These are phyloP conservation scores for Dactylellina sp. DNA, from an alignment of 2,329 filamentous ascomycete genomes.

Conservation along the genomic window DNA sequence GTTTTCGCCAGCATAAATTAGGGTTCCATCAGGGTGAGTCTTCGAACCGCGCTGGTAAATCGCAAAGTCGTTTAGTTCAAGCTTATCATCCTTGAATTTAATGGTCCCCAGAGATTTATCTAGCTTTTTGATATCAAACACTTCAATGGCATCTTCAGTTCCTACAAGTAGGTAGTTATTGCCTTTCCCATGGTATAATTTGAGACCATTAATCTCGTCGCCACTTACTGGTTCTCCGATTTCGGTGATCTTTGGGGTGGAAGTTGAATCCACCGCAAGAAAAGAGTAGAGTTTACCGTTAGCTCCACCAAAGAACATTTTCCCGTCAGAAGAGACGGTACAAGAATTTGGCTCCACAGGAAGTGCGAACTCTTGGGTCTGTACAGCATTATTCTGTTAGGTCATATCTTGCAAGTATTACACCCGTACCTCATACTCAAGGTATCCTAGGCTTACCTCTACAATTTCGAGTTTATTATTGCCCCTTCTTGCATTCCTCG, in stretches of 20 bases:
- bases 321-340: slow-evolving; percentile 63
- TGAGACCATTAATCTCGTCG: slow-evolving; percentile 64
- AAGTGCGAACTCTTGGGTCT: slow-evolving; percentile 64
- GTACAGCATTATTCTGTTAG: too few relatives aligned
- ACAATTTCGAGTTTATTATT: slow-evolving; percentile 62
- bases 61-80: slow-evolving; percentile 65
- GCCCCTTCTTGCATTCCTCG: slow-evolving; percentile 27
- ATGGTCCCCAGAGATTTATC: slow-evolving; percentile 63
- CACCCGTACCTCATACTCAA: too few relatives aligned
- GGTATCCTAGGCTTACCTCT: slow-evolving; percentile 61
- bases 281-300: slow-evolving; percentile 63
- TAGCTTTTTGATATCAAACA: slow-evolving; percentile 64
- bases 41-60: slow-evolving; percentile 64
- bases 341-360: slow-evolving; percentile 66
- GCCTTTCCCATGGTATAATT: slow-evolving; percentile 64
- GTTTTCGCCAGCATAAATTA: slow-evolving; percentile 65
- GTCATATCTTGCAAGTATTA: too few relatives aligned
- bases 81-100: slow-evolving; percentile 64
- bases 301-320: slow-evolving; percentile 65
- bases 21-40: slow-evolving; percentile 63
- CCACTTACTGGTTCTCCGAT: slow-evolving; percentile 63
- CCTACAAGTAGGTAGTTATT: slow-evolving; percentile 64
- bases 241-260: slow-evolving; percentile 62
- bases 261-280: slow-evolving; percentile 64
- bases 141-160: slow-evolving; percentile 63